Evolutionary conservation across 179 eudicot species (phyloP).

Genomic region (Spinacia oleracea): DNA sequence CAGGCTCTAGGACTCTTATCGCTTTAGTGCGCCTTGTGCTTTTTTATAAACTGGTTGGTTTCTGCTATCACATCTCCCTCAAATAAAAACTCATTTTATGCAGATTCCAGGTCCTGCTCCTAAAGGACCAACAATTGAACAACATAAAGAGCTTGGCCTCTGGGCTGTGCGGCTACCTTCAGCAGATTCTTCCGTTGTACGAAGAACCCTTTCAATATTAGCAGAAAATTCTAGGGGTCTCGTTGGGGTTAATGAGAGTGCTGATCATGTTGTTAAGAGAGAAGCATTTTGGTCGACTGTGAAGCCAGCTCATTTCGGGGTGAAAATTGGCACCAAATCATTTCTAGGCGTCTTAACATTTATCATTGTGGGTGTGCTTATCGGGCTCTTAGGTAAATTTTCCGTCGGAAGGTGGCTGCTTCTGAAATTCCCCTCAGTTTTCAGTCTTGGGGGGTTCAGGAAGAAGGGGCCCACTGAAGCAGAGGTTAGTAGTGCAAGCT

Average conservation of each 20-base stretch:
- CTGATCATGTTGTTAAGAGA: constrained; percentile 51
- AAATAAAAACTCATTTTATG: neutral
- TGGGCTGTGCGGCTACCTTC: constrained; percentile 92
- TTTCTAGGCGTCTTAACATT: constrained; percentile 43
- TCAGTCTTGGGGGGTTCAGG: constrained; percentile 73
- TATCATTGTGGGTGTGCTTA: constrained; percentile 52
- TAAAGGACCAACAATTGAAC: constrained; percentile 64
- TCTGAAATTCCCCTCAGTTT: constrained; percentile 65
- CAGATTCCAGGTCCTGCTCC: constrained; percentile 86
- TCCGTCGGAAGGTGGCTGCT: constrained; percentile 78
- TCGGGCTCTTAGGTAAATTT: constrained; percentile 54
- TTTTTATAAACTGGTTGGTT: too few relatives aligned
- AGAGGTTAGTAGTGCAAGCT: constrained; percentile 71
- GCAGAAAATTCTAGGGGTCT: constrained; percentile 73
- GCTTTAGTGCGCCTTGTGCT: too few relatives aligned
- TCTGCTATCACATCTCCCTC: neutral
- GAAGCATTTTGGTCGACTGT: constrained; percentile 71
- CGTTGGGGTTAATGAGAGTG: constrained; percentile 60
- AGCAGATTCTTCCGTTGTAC: constrained; percentile 80
- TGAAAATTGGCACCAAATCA: constrained; percentile 68
- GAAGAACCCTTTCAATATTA: constrained; percentile 61
- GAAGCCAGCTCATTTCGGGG: constrained; percentile 89
- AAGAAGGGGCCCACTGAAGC: constrained; percentile 83
- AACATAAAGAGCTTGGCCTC: constrained; percentile 64
- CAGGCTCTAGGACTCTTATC: too few relatives aligned